phyloP scores from a whole-genome alignment of 306 rosid genomes.

The Geum urbanum region DNA sequence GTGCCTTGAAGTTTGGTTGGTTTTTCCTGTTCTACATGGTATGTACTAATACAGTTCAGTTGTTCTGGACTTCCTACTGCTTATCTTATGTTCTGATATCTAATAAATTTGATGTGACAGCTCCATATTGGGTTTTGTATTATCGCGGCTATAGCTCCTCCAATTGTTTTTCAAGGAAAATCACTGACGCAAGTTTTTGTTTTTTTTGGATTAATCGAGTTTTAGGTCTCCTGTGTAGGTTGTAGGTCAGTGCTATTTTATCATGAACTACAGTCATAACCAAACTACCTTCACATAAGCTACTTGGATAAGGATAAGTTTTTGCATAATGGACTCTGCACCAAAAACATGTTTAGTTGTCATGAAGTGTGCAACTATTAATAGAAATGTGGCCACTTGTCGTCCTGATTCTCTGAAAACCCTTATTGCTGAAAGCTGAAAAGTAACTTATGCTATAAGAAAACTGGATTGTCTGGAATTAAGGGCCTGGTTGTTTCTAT shows the following conservation, averaged over 20 bases:
- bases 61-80: constrained; percentile 1
- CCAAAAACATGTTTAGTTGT: neutral
- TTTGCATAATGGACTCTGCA: neutral
- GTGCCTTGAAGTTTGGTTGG: constrained; percentile 94
- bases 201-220: neutral
- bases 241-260: neutral
- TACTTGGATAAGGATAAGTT: neutral
- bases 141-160: constrained; percentile 96
- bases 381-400: neutral
- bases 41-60: constrained; percentile 21
- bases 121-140: constrained; percentile 82
- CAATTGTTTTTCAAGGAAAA: constrained; percentile 85
- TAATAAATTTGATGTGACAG: constrained; percentile 49
- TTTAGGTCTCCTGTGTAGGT: neutral
- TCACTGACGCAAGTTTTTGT: constrained; percentile 79
- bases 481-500: neutral
- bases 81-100: constrained; percentile 21
- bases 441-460: neutral
- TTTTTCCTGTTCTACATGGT: constrained; percentile 94
- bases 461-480: neutral
- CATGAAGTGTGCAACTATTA: neutral
- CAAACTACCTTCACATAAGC: neutral
- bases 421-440: neutral
- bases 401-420: neutral
- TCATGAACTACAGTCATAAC: neutral